phyloP scores from a whole-genome alignment of 495 filamentous ascomycete genomes.

The Pseudotulostoma volvatum region DNA sequence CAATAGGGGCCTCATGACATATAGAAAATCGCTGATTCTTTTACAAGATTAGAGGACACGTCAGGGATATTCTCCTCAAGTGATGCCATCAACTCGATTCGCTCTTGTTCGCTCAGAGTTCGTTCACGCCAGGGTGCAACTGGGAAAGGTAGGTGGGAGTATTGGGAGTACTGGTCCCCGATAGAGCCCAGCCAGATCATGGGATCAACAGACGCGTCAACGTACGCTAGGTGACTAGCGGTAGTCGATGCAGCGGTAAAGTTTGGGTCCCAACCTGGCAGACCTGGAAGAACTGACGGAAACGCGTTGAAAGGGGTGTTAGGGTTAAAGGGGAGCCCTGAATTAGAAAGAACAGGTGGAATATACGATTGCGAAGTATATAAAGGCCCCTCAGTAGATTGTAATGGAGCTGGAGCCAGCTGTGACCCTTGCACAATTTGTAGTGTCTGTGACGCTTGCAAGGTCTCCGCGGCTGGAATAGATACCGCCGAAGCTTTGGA shows the following conservation, averaged over 20 bases:
- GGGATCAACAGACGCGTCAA: slow-evolving; percentile 22
- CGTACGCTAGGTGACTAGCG: slow-evolving; percentile 23
- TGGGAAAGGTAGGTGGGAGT: slow-evolving; percentile 30
- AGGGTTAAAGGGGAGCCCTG: slow-evolving; percentile 23
- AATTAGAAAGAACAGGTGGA: slow-evolving; percentile 10
- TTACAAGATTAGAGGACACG: slow-evolving; percentile 31
- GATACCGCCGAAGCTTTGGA: slow-evolving; percentile 15
- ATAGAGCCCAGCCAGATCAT: slow-evolving; percentile 27
- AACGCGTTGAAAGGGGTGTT: slow-evolving; percentile 30
- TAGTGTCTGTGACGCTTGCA: slow-evolving; percentile 10
- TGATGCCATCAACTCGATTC: slow-evolving; percentile 51
- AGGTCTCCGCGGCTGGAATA: slow-evolving; percentile 6
- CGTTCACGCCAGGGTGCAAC: slow-evolving; percentile 35
- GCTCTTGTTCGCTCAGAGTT: slow-evolving; percentile 53
- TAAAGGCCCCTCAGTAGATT: slow-evolving; percentile 6
- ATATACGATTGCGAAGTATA: slow-evolving; percentile 13
- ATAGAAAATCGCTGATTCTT: slow-evolving; percentile 44
- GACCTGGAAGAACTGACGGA: slow-evolving; percentile 28
- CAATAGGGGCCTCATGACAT: slow-evolving; percentile 32
- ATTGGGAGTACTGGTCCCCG: slow-evolving; percentile 34
- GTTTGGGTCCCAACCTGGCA: slow-evolving; percentile 31
- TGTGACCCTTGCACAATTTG: slow-evolving; percentile 10
- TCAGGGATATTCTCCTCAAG: slow-evolving; percentile 45
- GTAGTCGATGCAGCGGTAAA: slow-evolving; percentile 29
- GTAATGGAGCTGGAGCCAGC: slow-evolving; percentile 7